Percentiles rank a stretch among this genome's conserved stretches.
Evolutionary conservation across 208 protist species (phyloP).

Genomic region (Trypanosomatidae sp.): DNA sequence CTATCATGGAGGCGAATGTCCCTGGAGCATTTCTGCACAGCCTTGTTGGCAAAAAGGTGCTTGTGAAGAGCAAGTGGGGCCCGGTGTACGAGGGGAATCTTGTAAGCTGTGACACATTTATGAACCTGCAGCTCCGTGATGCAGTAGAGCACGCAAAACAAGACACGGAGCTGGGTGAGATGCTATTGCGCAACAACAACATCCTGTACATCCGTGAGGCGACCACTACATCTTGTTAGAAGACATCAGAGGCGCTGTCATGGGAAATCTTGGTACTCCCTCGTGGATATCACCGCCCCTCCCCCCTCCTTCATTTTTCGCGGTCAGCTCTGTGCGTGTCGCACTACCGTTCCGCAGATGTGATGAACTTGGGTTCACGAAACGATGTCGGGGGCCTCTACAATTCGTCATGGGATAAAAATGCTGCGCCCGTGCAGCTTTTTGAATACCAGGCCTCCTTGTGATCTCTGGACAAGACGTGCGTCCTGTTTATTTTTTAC

Average conservation of each 20-base stretch:
- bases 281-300: not conserved
- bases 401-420: not conserved
- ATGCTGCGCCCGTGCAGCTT: not conserved
- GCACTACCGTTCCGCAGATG: not conserved
- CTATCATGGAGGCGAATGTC: constrained; percentile 64
- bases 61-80: constrained; percentile 99
- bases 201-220: constrained; percentile 88
- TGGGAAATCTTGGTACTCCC: not conserved
- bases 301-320: not conserved
- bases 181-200: constrained; percentile 90
- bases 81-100: constrained; percentile 97
- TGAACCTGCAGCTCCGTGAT: constrained; percentile 96
- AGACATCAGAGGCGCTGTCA: not conserved
- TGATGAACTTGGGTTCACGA: not conserved
- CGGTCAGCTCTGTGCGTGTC: not conserved
- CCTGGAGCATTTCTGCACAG: constrained; percentile 92
- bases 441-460: not conserved
- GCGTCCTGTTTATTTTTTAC: not conserved
- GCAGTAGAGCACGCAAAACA: constrained; percentile 74
- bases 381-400: not conserved
- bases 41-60: constrained; percentile 94
- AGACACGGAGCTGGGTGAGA: constrained; percentile 78
- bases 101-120: constrained; percentile 96
- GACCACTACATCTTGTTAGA: constrained; percentile 22
- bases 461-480: not conserved